Conservation (phyloP, 2,329 filamentous ascomycete species). For the Colletotrichum zoysiae region DNA sequence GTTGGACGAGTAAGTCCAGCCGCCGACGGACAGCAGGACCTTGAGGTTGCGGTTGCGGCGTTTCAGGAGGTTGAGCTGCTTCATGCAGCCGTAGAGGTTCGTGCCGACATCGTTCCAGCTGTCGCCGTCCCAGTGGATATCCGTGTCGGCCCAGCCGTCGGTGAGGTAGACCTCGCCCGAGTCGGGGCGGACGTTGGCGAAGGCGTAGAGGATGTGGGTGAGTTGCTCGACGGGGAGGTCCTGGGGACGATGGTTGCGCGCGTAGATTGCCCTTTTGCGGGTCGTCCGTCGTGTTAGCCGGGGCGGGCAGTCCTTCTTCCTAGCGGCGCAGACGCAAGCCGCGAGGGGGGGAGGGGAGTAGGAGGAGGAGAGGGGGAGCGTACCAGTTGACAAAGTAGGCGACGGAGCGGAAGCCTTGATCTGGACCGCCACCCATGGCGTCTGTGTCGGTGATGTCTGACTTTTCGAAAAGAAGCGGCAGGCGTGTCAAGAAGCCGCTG, state of each 20-base stretch:
- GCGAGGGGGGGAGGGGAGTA: no score
- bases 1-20: slow-evolving; percentile 92
- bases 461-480: slow-evolving; percentile 18
- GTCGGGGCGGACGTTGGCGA: slow-evolving; percentile 86
- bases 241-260: slow-evolving; percentile 85
- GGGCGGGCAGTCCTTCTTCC: not conserved
- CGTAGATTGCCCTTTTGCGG: slow-evolving; percentile 79
- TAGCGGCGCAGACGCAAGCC: no score
- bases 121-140: slow-evolving; percentile 80
- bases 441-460: slow-evolving; percentile 29
- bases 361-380: not conserved
- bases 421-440: slow-evolving; percentile 59
- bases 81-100: slow-evolving; percentile 90
- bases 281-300: not conserved
- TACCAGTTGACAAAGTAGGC: slow-evolving; percentile 81
- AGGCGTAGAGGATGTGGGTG: slow-evolving; percentile 91
- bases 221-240: slow-evolving; percentile 84
- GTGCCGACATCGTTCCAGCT: slow-evolving; percentile 78
- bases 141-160: slow-evolving; percentile 74
- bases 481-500: slow-evolving; percentile 39
- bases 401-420: slow-evolving; percentile 71
- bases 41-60: slow-evolving; percentile 85
- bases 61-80: slow-evolving; percentile 90
- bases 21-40: slow-evolving; percentile 86
- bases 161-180: slow-evolving; percentile 81